Evolutionary conservation across 192 early-diverging fungal genomes (phyloP).

Genomic region (Umbelopsis isabellina): DNA sequence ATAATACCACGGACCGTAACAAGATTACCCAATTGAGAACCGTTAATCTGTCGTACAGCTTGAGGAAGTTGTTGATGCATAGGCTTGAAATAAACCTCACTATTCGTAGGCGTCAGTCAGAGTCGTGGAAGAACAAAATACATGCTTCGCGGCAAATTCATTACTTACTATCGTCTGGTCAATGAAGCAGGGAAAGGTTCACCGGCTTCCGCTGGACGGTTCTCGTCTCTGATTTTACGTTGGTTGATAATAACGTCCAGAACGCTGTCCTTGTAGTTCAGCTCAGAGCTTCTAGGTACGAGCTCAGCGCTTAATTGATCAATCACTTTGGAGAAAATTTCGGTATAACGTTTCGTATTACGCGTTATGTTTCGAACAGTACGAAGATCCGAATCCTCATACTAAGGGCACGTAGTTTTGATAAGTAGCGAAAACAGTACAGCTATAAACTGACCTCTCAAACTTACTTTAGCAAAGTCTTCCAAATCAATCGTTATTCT

Average conservation of each 20-base stretch:
- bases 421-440: not conserved
- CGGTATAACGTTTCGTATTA: constrained; percentile 88
- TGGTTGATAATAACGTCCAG: constrained; percentile 91
- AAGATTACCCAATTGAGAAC: constrained; percentile 77
- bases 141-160: not conserved
- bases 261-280: constrained; percentile 75
- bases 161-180: constrained; percentile 83
- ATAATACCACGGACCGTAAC: constrained; percentile 92
- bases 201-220: constrained; percentile 39
- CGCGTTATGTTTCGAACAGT: constrained; percentile 70
- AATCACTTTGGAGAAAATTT: constrained; percentile 77
- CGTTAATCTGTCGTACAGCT: constrained; percentile 89
- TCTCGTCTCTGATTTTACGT: constrained; percentile 69
- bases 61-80: constrained; percentile 59
- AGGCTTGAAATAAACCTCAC: constrained; percentile 83
- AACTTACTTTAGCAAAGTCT: constrained; percentile 61
- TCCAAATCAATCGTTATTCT: constrained; percentile 67
- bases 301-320: constrained; percentile 63
- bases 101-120: constrained; percentile 22
- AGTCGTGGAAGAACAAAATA: too few relatives aligned
- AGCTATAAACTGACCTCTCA: too few relatives aligned
- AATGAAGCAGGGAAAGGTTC: constrained; percentile 77
- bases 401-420: constrained; percentile 27
- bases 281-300: constrained; percentile 51
- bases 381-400: constrained; percentile 43